Conservation (phyloP, 2,329 filamentous ascomycete genomes). For the Bipolaris sorokiniana region DNA sequence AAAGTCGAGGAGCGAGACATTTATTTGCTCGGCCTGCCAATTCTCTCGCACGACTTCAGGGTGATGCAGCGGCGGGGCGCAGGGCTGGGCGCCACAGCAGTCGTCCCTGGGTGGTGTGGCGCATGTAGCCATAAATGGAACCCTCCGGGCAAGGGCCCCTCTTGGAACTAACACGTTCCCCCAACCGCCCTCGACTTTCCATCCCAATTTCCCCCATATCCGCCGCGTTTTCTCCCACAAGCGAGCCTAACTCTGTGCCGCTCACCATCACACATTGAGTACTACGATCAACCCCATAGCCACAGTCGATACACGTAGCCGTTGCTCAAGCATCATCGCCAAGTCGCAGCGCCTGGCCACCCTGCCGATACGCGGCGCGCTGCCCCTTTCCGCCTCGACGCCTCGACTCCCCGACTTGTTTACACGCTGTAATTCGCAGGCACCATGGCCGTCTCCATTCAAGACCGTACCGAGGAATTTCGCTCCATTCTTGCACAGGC, state of each 20-base stretch:
- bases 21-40: neutral
- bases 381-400: constrained; percentile 11
- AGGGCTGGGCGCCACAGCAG: constrained; percentile 11
- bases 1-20: neutral
- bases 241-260: constrained; percentile 1
- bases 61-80: constrained; percentile 3
- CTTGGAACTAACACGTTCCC: constrained; percentile 20
- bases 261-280: neutral
- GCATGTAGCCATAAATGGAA: constrained; percentile 5
- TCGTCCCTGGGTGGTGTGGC: constrained; percentile 11
- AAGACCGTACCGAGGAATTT: constrained; percentile 97
- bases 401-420: constrained; percentile 5
- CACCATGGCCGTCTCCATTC: constrained; percentile 73
- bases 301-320: neutral
- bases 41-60: constrained; percentile 1
- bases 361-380: constrained; percentile 12
- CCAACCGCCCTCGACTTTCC: constrained; percentile 6
- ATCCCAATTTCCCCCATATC: constrained; percentile 1
- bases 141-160: constrained; percentile 11
- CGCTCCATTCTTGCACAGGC: constrained; percentile 86
- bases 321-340: neutral
- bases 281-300: neutral
- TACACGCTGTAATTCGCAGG: constrained; percentile 16
- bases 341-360: constrained; percentile 15
- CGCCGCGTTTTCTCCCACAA: neutral